A percentile compares a stretch with the other conserved stretches of the same genome.
Evolutionary conservation across 352 stramenopile genomes (phyloP).

Genomic region (Aphanomyces euteiches): DNA sequence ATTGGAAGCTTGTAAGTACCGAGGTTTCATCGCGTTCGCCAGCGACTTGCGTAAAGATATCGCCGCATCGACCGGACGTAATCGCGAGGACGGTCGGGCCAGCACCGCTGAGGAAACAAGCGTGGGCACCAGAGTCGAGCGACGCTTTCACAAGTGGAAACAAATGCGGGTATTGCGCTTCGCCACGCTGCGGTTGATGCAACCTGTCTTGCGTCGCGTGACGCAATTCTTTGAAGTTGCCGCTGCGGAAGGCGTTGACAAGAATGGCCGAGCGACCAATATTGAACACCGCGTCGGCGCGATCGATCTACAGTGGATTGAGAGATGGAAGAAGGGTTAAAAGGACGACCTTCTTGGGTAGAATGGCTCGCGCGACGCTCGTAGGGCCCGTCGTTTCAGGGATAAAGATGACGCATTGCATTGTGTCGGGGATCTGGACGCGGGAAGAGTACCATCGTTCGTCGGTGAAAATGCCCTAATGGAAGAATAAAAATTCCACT

Average conservation of each 20-base stretch:
- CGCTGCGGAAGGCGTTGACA: constrained; percentile 94
- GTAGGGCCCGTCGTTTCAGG: constrained; percentile 96
- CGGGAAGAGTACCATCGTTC: constrained; percentile 97
- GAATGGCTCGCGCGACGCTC: constrained; percentile 88
- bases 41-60: constrained; percentile 98
- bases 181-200: constrained; percentile 95
- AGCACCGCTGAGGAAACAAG: constrained; percentile 95
- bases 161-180: constrained; percentile 94
- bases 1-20: neutral
- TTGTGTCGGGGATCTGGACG: constrained; percentile 91
- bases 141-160: constrained; percentile 96
- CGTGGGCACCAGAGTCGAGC: constrained; percentile 90
- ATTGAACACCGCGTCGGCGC: constrained; percentile 97
- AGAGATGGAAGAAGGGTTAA: neutral
- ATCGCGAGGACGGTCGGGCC: constrained; percentile 98
- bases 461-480: constrained; percentile 81
- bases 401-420: constrained; percentile 99
- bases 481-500: neutral
- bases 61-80: constrained; percentile 93
- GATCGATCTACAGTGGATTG: constrained; percentile 40
- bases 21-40: constrained; percentile 82
- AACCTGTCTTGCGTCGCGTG: constrained; percentile 92
- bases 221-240: constrained; percentile 96
- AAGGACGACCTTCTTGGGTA: constrained; percentile 69
- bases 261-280: constrained; percentile 95